phyloP scores from a whole-genome alignment of 2,329 filamentous ascomycete genomes.

The Stemphylium vesicarium region DNA sequence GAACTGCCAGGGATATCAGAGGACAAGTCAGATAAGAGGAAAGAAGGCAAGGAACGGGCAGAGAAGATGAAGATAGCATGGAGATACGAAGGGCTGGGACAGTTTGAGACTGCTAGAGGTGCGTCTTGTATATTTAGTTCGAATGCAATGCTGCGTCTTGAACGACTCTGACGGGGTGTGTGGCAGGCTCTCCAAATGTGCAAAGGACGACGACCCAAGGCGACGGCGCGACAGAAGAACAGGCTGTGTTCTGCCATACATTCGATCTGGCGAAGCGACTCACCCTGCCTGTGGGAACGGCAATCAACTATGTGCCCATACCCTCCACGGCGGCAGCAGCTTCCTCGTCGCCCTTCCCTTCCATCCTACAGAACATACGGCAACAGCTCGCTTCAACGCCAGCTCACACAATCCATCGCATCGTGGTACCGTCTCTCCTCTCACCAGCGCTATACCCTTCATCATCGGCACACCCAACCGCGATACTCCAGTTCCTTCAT shows the following conservation, averaged over 20 bases:
- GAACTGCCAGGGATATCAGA: conserved; percentile 77
- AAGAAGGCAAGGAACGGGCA: conserved; percentile 44
- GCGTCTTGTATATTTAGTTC: conserved; percentile 46
- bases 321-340: conserved; percentile 60
- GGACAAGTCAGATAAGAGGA: conserved; percentile 45
- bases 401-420: conserved; percentile 72
- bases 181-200: conserved; percentile 28
- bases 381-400: conserved; percentile 57
- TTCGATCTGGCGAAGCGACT: conserved; percentile 62
- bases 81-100: conserved; percentile 87
- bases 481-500: conserved; percentile 82
- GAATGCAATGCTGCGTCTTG: conserved; percentile 19
- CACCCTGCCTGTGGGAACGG: conserved; percentile 48
- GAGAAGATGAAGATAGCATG: conserved; percentile 97
- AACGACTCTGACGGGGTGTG: conserved; percentile 23
- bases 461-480: conserved; percentile 70
- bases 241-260: conserved; percentile 55
- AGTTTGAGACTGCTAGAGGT: conserved; percentile 72
- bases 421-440: conserved; percentile 83
- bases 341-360: conserved; percentile 62
- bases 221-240: conserved; percentile 58
- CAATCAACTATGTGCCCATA: conserved; percentile 61
- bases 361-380: conserved; percentile 70
- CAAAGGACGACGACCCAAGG: conserved; percentile 23
- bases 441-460: conserved; percentile 85